Evolutionary conservation across 2,329 filamentous ascomycete genomes (phyloP), one percentile per base, ranked within the genome.

Genomic region (Paecilomyces niveus): DNA sequence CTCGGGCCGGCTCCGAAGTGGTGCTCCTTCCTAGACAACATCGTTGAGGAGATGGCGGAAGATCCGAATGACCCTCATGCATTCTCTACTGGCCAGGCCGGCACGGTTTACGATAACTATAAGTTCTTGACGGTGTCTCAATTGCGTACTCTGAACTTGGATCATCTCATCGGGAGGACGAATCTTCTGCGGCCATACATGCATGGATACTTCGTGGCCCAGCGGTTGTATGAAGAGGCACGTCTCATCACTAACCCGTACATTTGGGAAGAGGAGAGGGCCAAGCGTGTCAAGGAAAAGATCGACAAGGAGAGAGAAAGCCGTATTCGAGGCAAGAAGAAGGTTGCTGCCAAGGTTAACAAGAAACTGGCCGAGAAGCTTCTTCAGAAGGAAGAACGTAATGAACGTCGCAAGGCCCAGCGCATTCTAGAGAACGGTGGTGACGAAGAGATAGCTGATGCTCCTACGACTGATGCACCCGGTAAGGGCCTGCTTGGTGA

Each of bases 41-140:
- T 99, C 68, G 94, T 97, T 9, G 94, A 99, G 78, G 95, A 99
- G 75, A 97, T 99, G 91, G 93, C 93, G 8, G 93, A 97, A 71
- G 84, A 87, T 65, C 80, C 80, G 8, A 83, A 85, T 66, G 85
- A 88, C 67, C 86, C 85, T 4, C 82, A 83, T 56, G 75, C 78
- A 10, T 81, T 78, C 66, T 73, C 67, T 57, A 68, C 70, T 26
- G 68, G 72, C 31, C 73, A 78, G 57, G 70, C 82, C 75, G 78
- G 86, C 77, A 88, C 94, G 66, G 90, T 94, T 9, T 99, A 99
- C 79, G 94, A 99, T 76, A 97, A 99, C 76, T 97, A 93, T 85
- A 99, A 97, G 77, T 99, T 99, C 84, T 81, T 99, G 70, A 96
- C 93, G 1, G 75, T 91, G 61, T 86, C 90, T 51, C 92, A 99